Evolutionary conservation across 257 asterid species (phyloP), one percentile per base, ranked within the genome.

Genomic region (Nicotiana undulata): DNA sequence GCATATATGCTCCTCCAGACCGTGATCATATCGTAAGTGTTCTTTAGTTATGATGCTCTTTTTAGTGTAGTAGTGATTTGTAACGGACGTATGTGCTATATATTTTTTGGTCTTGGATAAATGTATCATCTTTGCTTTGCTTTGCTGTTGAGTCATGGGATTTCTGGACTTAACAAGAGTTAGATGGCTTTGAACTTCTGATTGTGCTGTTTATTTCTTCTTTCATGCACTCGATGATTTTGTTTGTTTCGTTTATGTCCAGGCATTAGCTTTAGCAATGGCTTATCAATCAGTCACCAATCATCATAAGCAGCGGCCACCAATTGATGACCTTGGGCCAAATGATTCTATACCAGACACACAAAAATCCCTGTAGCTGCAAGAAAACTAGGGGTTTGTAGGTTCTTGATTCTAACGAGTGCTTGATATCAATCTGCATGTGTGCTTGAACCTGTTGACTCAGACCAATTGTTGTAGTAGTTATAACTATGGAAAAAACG

Each of bases 1-100:
- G 99, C 17, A 88, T 95, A 44, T 93, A 93, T 80, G 95, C 97
- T 79, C 97, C 94, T 40, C 97, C 97, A 0, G 97, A 88, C 79
- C 92, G 84, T 24, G 98, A 95, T 83, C 98, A 95, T 88, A 81
- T 94, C 10, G 99, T 94, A 89, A 88, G 95, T 46, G 28, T 58
- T 16, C 17, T 40, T 37, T 4, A 37, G 4, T 34, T 53, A 24
- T 83, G 15, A 28, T 5, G 59, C 53, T 72, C 34, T 40, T 55
- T 79, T 10, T 49, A 29, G 28, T 11, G 5, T 49, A 49, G 44
- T 49, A 49, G 44, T 6, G 17, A 72, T 72, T 9, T 46, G 37
- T 72, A 49, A 74, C 16, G 9, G 61, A 49, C 24, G 0, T 34
- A 22, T 15, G 77, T 46, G 79, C 9, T 49, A 74, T 49, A 24